A percentile compares a stretch with the other conserved stretches of the same genome.
These are phyloP conservation scores for Candida tropicalis DNA, from an alignment of 1,139 yeast genomes.

Conservation along the genomic window DNA sequence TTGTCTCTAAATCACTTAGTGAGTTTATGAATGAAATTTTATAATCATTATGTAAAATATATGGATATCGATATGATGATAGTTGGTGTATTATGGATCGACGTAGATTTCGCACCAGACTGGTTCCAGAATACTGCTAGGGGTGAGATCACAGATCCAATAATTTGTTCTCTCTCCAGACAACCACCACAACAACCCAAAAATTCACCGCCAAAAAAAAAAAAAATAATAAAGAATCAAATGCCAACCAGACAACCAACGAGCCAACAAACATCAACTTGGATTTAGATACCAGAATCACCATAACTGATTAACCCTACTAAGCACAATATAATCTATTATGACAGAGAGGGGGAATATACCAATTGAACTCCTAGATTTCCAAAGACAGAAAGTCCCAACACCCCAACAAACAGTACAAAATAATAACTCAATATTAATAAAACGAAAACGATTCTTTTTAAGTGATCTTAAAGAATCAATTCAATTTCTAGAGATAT, in stretches of 20 bases:
- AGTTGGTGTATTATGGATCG: no score
- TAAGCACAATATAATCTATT: not conserved
- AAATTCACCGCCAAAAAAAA: not conserved
- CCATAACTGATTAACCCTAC: no score
- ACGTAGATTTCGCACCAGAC: no score
- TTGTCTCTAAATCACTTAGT: conserved; percentile 4
- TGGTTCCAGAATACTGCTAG: no score
- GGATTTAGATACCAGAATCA: no score
- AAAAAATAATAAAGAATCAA: not conserved
- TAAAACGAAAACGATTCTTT: conserved; percentile 43
- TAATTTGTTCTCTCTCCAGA: no score
- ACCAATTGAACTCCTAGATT: conserved; percentile 25
- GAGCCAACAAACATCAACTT: not conserved
- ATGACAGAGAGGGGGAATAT: not conserved
- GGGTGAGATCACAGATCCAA: no score
- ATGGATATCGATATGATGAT: no score
- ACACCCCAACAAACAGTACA: conserved; percentile 38
- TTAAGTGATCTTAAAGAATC: conserved; percentile 36
- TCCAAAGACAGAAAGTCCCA: conserved; percentile 36
- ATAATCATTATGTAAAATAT: no score
- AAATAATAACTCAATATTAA: conserved; percentile 39
- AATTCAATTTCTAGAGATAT: conserved; percentile 30
- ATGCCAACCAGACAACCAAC: not conserved
- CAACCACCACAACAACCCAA: no score
- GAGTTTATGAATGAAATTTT: conserved; percentile 1